Conservation (phyloP, 164 flowering plant species). For the Vitis riparia region DNA sequence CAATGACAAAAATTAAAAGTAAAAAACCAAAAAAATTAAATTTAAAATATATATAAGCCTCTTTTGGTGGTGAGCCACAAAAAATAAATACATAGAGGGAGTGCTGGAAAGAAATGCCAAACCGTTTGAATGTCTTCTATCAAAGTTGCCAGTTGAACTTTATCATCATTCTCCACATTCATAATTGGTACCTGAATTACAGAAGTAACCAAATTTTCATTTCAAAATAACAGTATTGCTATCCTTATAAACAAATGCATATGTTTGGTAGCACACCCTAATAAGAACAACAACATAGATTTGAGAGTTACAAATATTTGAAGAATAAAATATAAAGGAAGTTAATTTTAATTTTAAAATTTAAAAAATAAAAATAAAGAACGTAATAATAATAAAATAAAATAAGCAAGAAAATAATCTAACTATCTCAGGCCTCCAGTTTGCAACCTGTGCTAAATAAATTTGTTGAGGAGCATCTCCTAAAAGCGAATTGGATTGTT, state of each 20-base stretch:
- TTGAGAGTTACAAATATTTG: no score
- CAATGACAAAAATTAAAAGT: no score
- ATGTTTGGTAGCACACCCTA: no score
- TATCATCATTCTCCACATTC: slow-evolving; percentile 56
- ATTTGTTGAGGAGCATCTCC: slow-evolving; percentile 49
- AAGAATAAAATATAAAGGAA: background rate
- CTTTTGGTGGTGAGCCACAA: background rate
- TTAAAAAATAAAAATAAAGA: background rate
- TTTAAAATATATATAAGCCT: background rate
- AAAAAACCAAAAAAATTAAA: background rate
- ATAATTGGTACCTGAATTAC: slow-evolving; percentile 67
- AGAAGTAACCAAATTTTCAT: background rate
- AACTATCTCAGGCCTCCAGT: background rate
- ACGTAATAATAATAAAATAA: background rate
- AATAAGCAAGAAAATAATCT: background rate
- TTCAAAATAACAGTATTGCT: background rate
- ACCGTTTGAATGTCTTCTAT: slow-evolving; percentile 69
- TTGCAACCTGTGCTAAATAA: slow-evolving; percentile 82
- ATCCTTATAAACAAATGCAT: background rate
- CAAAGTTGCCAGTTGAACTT: slow-evolving; percentile 56
- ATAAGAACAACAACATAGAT: no score
- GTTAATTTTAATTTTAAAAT: background rate
- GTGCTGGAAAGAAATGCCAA: slow-evolving; percentile 14
- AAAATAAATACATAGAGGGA: background rate
- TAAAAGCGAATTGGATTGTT: slow-evolving; percentile 16